Conservation (phyloP, 805 yeast species). For the Lipomyces lipofer region DNA sequence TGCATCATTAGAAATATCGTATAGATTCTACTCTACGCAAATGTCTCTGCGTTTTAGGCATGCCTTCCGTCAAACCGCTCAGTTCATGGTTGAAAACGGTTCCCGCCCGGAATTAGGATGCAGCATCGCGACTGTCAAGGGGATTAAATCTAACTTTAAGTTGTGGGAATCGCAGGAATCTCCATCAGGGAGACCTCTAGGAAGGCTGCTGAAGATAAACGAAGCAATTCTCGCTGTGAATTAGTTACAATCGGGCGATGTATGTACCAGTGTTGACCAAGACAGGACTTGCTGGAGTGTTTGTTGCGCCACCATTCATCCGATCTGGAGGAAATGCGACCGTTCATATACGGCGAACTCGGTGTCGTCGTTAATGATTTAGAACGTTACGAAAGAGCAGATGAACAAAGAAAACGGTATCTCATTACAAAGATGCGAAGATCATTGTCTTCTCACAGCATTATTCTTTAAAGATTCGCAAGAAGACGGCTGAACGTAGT, state of each 20-base stretch:
- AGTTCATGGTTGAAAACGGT: neutral
- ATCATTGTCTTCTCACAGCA: neutral
- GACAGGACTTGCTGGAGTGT: neutral
- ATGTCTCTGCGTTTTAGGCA: too few relatives aligned
- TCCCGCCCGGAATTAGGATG: neutral
- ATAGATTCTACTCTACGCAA: too few relatives aligned
- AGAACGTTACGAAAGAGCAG: neutral
- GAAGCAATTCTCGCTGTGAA: too few relatives aligned
- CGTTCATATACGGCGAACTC: neutral
- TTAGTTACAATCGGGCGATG: neutral
- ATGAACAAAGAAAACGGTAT: neutral
- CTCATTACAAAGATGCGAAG: too few relatives aligned
- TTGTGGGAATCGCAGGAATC: neutral
- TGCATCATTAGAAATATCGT: too few relatives aligned
- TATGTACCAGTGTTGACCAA: neutral
- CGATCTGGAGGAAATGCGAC: neutral
- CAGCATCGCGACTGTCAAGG: neutral
- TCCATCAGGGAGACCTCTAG: neutral
- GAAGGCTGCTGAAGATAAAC: neutral
- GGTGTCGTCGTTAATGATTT: neutral
- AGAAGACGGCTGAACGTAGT: conserved; percentile 1
- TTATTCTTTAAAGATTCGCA: neutral
- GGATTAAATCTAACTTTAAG: neutral
- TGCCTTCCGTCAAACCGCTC: neutral
- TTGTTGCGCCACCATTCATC: neutral